Percentiles rank a stretch among this genome's conserved stretches.
phyloP scores from a whole-genome alignment of 2,329 filamentous ascomycete genomes.

The Plenodomus biglobosus region DNA sequence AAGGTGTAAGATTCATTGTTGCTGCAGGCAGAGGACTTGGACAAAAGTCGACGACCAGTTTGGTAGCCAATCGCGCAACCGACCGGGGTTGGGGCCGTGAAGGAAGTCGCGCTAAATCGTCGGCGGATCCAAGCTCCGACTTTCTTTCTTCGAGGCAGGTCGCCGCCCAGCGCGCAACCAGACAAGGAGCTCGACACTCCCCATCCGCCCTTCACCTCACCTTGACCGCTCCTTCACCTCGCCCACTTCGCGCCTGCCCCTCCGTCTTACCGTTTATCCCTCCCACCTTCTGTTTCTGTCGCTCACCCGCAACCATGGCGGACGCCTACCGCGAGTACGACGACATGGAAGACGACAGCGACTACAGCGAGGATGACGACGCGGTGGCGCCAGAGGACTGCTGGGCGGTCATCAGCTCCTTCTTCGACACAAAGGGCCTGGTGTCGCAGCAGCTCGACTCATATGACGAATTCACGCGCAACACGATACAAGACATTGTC shows the following conservation, averaged over 20 bases:
- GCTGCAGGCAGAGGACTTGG: too few species aligned
- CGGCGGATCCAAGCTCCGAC: constrained; percentile 8
- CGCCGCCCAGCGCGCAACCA: constrained; percentile 27
- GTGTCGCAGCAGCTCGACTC: constrained; percentile 98
- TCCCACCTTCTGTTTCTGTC: neutral
- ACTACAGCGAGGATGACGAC: constrained; percentile 61
- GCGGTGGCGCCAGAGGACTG: constrained; percentile 91
- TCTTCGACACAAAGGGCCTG: constrained; percentile 93
- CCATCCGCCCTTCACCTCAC: constrained; percentile 12
- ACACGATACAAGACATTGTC: constrained; percentile 92
- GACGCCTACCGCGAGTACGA: constrained; percentile 63
- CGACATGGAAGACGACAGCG: constrained; percentile 64
- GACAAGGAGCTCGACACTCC: constrained; percentile 22
- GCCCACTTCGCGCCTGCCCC: constrained; percentile 6
- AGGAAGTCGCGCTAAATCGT: constrained; percentile 2
- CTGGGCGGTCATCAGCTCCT: constrained; percentile 96
- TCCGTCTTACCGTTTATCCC: constrained; percentile 4
- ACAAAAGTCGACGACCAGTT: too few species aligned
- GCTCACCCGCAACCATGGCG: constrained; percentile 48
- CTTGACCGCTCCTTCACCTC: constrained; percentile 2
- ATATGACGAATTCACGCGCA: constrained; percentile 94
- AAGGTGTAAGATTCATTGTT: too few species aligned
- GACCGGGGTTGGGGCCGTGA: too few species aligned
- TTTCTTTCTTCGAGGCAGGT: constrained; percentile 26
- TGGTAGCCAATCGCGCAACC: too few species aligned